Percentiles rank a stretch among this genome's conserved stretches.
Conservation (phyloP, 1,139 yeast genomes). For the Pichia terricola region DNA sequence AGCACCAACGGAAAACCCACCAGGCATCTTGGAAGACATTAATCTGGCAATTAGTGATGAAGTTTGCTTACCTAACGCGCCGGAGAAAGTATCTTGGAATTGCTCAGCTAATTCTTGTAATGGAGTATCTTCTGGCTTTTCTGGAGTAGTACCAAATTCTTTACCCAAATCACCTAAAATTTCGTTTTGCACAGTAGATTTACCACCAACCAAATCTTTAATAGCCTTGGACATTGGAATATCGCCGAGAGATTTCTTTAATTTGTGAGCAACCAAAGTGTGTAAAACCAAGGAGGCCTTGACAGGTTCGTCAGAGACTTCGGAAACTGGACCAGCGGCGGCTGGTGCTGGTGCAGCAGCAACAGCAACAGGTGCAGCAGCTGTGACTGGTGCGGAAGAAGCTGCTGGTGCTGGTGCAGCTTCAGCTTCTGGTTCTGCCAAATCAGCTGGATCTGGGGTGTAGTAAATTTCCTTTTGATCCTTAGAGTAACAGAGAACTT, state of each 20-base stretch:
- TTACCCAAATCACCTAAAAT: slow-evolving; percentile 96
- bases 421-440: slow-evolving; percentile 33
- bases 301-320: slow-evolving; percentile 83
- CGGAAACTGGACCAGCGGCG: slow-evolving; percentile 67
- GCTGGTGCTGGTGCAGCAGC: slow-evolving; percentile 53
- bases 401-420: slow-evolving; percentile 34
- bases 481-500: slow-evolving; percentile 89
- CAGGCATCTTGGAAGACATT: slow-evolving; percentile 97
- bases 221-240: slow-evolving; percentile 86
- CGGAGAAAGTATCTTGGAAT: slow-evolving; percentile 84
- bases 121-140: slow-evolving; percentile 97
- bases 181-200: slow-evolving; percentile 96
- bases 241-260: slow-evolving; percentile 81
- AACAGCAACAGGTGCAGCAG: slow-evolving; percentile 44
- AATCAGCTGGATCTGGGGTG: slow-evolving; percentile 73
- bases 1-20: slow-evolving; percentile 88
- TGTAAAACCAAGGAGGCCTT: slow-evolving; percentile 76
- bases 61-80: slow-evolving; percentile 89
- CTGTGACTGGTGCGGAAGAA: slow-evolving; percentile 36
- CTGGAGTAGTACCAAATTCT: slow-evolving; percentile 96
- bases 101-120: slow-evolving; percentile 89
- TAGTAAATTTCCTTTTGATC: slow-evolving; percentile 95
- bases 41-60: slow-evolving; percentile 81
- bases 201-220: slow-evolving; percentile 96
- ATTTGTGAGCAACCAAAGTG: slow-evolving; percentile 88